A percentile compares a stretch with the other conserved stretches of the same genome.
phyloP scores from a whole-genome alignment of 352 stramenopile species.

The Phytophthora macrochlamydospora region DNA sequence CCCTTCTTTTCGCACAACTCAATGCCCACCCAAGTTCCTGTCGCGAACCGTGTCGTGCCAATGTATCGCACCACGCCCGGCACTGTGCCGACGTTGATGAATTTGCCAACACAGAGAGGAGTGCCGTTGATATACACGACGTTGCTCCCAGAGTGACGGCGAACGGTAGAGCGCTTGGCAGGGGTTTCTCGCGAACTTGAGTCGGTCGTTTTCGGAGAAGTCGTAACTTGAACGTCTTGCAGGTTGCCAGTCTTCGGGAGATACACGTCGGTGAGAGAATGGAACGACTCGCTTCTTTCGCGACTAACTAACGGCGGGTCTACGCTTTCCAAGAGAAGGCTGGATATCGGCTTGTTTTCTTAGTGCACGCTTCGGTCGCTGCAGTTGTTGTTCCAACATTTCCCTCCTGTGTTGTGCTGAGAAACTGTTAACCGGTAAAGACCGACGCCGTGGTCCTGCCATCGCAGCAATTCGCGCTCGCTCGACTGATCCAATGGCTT shows the following conservation, averaged over 20 bases:
- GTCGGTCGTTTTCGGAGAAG: conserved; percentile 10
- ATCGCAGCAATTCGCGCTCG: conserved; percentile 19
- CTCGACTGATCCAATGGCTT: conserved; percentile 18
- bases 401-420: conserved; percentile 32
- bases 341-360: conserved; percentile 20
- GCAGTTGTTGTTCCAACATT: conserved; percentile 19
- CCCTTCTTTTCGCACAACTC: conserved; percentile 64
- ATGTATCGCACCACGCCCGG: conserved; percentile 73
- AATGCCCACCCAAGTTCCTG: conserved; percentile 76
- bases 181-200: conserved; percentile 5
- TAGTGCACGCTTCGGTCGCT: conserved; percentile 21
- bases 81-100: conserved; percentile 60
- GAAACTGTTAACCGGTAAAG: conserved; percentile 52
- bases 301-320: conserved; percentile 37
- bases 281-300: conserved; percentile 48
- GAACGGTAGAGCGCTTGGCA: conserved; percentile 12
- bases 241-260: conserved; percentile 27
- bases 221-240: conserved; percentile 21
- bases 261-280: conserved; percentile 55
- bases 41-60: conserved; percentile 63
- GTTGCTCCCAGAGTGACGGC: conserved; percentile 49
- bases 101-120: conserved; percentile 53
- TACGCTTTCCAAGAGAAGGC: conserved; percentile 32
- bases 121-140: conserved; percentile 50
- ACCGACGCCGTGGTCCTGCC: conserved; percentile 37